Percentiles rank a stretch among this genome's conserved stretches.
Conservation (phyloP, 352 stramenopile genomes). For the Globisporangium megalacanthum region DNA sequence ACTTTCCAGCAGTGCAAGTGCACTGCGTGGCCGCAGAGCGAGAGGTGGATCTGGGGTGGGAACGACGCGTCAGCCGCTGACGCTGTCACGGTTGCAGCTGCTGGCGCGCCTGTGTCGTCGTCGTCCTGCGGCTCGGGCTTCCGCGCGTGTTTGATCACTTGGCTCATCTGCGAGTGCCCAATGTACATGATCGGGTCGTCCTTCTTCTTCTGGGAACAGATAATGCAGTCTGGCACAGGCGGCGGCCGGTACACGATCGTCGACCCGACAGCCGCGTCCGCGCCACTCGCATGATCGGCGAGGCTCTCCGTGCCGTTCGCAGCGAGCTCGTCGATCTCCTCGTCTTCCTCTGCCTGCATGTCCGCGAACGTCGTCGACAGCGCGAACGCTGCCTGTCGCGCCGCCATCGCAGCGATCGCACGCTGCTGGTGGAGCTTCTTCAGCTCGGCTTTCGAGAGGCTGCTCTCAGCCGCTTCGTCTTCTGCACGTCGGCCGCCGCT, state of each 20-base stretch:
- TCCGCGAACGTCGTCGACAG: constrained; percentile 62
- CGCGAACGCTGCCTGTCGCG: constrained; percentile 71
- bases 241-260: constrained; percentile 65
- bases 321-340: constrained; percentile 31
- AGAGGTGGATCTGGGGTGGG: constrained; percentile 66
- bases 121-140: constrained; percentile 36
- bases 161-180: constrained; percentile 68
- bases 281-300: neutral
- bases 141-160: constrained; percentile 42
- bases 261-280: constrained; percentile 6
- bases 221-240: constrained; percentile 73
- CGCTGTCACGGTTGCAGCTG: constrained; percentile 17
- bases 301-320: constrained; percentile 13
- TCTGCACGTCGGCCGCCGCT: constrained; percentile 61
- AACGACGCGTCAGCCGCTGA: constrained; percentile 15
- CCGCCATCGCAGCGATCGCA: constrained; percentile 81
- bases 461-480: constrained; percentile 38
- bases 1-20: constrained; percentile 86
- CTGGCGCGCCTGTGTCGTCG: constrained; percentile 16
- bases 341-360: constrained; percentile 63
- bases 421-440: constrained; percentile 79
- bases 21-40: constrained; percentile 86
- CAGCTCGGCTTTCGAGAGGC: constrained; percentile 62
- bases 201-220: constrained; percentile 82
- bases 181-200: constrained; percentile 85